Evolutionary conservation across 495 filamentous ascomycete species (phyloP), one percentile per base, ranked within the genome.

Genomic region (Penicillium salamii): DNA sequence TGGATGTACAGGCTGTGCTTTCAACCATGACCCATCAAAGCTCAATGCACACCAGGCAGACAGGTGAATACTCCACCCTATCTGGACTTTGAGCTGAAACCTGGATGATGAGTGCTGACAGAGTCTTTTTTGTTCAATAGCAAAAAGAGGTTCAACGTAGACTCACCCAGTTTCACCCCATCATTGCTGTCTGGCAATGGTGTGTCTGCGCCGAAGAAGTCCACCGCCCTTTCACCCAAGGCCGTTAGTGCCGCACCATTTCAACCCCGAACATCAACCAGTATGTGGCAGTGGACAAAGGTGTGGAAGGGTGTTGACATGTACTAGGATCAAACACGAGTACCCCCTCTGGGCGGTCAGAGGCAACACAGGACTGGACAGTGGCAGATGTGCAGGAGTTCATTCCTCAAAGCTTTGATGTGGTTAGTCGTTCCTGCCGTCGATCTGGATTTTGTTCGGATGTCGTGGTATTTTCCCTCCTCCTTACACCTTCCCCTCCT

Each of bases 121-220:
- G 26, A 26, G 24, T 21, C n/a, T 48, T 8, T 24, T 13, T 35
- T 11, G 29, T 50, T 42, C 55, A 76, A 74, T 52, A 68, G 77
- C 49, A 93, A 87, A 72, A 90, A 92, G 73, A 75, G 84, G 12
- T 82, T 98, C 58, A 97, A 96, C 66, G 92, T 95, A 57, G 93
- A 97, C 54, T 97, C 93, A 11, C 93, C 95, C 12, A 87, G 92
- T 34, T 98, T 98, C 57, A 96, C 90, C 1, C 95, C 93, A 17
- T 78, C 83, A 13, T 61, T 78, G 40, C 61, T 84, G 13, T 73
- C 76, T 29, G 70, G 72, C 31, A 68, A 78, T 66, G 69, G 78
- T 9, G 52, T 77, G 7, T 57, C 67, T 14, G 59, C 58, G 13
- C 58, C 69, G 14, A 86, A 84, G 54, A 90, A 89, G 60, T 72